phyloP scores from a whole-genome alignment of 1,284 basidiomycete species.

The Salmacisia buchloeana region DNA sequence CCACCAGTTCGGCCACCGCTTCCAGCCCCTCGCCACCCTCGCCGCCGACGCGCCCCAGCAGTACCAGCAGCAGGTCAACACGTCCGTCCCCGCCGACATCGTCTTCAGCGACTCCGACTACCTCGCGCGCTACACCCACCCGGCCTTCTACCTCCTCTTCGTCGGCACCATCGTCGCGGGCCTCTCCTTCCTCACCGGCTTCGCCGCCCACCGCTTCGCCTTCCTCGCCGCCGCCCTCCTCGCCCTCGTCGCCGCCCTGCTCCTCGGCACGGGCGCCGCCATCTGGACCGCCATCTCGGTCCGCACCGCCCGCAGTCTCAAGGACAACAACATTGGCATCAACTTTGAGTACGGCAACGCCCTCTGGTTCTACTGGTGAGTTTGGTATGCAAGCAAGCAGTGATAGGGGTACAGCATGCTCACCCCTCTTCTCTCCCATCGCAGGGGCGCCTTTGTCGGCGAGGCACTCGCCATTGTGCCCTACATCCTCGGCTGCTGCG shows the following conservation, averaged over 20 bases:
- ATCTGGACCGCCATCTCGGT: slow-evolving; percentile 41
- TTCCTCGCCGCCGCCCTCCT: slow-evolving; percentile 36
- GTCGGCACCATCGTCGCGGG: slow-evolving; percentile 42
- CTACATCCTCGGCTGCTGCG: slow-evolving; percentile 16
- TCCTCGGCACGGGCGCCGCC: slow-evolving; percentile 35
- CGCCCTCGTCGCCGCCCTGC: slow-evolving; percentile 31
- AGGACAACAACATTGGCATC: slow-evolving; percentile 11
- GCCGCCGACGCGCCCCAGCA: slow-evolving; percentile 20
- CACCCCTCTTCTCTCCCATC: neutral
- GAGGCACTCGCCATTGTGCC: slow-evolving; percentile 26
- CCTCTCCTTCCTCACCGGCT: slow-evolving; percentile 37
- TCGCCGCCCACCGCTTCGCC: slow-evolving; percentile 38
- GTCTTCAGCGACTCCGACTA: slow-evolving; percentile 30
- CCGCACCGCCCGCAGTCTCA: slow-evolving; percentile 23
- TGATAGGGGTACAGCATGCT: neutral
- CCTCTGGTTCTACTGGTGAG: slow-evolving; percentile 45
- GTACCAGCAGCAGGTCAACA: slow-evolving; percentile 13
- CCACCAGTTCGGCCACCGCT: slow-evolving; percentile 30
- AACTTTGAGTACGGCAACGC: slow-evolving; percentile 37
- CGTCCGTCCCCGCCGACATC: slow-evolving; percentile 10
- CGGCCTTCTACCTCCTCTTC: slow-evolving; percentile 40
- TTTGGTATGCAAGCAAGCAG: slow-evolving; percentile 24
- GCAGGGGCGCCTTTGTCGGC: slow-evolving; percentile 6
- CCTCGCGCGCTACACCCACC: slow-evolving; percentile 30
- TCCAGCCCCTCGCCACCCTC: slow-evolving; percentile 26